Evolutionary conservation across 306 rosid genomes (phyloP).

Genomic region (cucumber (Cucumis sativus)): DNA sequence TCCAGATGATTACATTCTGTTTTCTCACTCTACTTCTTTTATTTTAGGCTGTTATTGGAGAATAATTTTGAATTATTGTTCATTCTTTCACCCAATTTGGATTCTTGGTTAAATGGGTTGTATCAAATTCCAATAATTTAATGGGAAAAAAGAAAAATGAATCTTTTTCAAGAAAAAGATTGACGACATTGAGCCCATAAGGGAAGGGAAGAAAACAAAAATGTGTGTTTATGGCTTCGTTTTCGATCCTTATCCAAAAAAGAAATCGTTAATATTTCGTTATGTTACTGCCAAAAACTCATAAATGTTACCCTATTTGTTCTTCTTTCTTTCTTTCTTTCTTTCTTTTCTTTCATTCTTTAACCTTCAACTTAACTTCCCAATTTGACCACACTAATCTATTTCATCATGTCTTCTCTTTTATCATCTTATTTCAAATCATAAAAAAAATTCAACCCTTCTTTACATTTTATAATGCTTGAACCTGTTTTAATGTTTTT

Average conservation of each 20-base stretch:
- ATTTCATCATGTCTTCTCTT: background rate
- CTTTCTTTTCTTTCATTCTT: background rate
- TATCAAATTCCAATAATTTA: constrained; percentile 3
- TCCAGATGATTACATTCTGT: background rate
- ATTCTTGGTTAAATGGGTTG: background rate
- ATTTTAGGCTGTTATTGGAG: background rate
- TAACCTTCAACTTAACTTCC: background rate
- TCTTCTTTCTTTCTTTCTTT: background rate
- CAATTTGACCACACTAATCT: background rate
- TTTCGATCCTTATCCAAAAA: background rate
- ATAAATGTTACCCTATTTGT: background rate
- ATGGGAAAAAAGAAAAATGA: background rate
- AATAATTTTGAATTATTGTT: background rate
- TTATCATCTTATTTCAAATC: background rate
- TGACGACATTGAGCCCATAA: background rate
- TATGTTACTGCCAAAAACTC: background rate
- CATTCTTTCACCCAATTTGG: background rate
- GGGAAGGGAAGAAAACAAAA: background rate
- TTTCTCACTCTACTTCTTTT: background rate
- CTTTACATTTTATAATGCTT: too few relatives aligned
- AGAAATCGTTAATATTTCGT: background rate
- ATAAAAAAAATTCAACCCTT: too few relatives aligned
- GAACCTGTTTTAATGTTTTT: too few relatives aligned
- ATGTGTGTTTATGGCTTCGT: background rate
- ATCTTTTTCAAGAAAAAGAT: background rate